A percentile compares a stretch with the other conserved stretches of the same genome.
phyloP scores from a whole-genome alignment of 345 rosid genomes.

The Lepidium aucheri region DNA sequence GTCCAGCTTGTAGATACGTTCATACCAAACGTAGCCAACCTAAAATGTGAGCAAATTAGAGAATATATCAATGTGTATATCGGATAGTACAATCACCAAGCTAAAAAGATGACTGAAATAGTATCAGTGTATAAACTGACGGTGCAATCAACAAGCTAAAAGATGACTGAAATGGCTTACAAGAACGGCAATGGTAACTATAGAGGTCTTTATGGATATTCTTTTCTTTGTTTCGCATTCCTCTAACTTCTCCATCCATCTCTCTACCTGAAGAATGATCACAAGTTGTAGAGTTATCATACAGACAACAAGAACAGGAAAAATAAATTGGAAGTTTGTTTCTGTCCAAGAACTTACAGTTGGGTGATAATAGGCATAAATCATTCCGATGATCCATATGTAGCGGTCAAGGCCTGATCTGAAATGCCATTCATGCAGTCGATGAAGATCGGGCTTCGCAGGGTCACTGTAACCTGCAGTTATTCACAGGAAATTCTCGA shows the following conservation, averaged over 20 bases:
- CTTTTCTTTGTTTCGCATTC: constrained; percentile 73
- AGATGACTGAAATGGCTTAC: constrained; percentile 40
- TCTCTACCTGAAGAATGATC: constrained; percentile 60
- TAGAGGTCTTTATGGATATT: constrained; percentile 50
- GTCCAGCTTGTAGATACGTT: constrained; percentile 84
- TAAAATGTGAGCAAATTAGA: constrained; percentile 15
- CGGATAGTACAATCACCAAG: not conserved
- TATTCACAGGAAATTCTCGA: constrained; percentile 4
- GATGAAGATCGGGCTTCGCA: constrained; percentile 78
- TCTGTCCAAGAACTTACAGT: constrained; percentile 41
- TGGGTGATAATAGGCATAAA: constrained; percentile 94
- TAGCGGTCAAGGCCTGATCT: constrained; percentile 99
- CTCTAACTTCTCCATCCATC: constrained; percentile 96
- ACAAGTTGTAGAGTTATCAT: constrained; percentile 11
- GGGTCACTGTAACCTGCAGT: constrained; percentile 82
- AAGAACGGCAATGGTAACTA: constrained; percentile 41
- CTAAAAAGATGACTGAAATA: constrained; percentile 4
- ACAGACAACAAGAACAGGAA: not conserved
- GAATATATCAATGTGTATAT: not conserved
- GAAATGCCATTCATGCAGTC: constrained; percentile 91
- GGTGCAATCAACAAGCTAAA: not conserved
- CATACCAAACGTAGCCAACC: constrained; percentile 97
- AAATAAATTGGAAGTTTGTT: not conserved
- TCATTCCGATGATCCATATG: constrained; percentile 94
- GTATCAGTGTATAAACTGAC: not conserved